Base-by-base conservation (phyloP, 768 basidiomycete species). In the Rhodotorula kratochvilovae region DNA sequence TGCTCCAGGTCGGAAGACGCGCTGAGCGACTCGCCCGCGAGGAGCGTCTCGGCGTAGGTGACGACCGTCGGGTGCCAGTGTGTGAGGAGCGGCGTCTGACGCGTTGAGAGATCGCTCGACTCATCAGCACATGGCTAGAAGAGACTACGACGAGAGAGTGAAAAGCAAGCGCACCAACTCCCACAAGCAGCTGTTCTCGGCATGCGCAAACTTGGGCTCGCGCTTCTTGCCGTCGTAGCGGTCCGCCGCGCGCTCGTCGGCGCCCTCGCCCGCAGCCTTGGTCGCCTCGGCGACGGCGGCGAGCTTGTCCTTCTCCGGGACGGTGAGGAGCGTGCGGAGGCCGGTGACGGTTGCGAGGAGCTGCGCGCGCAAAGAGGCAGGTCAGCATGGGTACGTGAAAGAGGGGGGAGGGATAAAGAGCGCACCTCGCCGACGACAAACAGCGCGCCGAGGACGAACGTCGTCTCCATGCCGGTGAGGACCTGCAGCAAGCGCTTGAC, bases 21-120 rank as follows among this genome's bases (percentile, higher is more conserved):
- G 0, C 91, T 91, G 19, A 97, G 82, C 0, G 89, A 88, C 59
- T 88, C 84, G 15, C 84, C 85, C 2, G 83, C 78, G 60, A 97
- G 85, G 19, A 99, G 85, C 78, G 96, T 91, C 13, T 85, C 85
- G 0, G 92, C 89, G 76, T 93, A 91, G 2, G 95, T 86, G 0
- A 90, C 86, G 50, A 98, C 83, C 0, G 94, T 86, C 0, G 95
- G 96, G 79, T 99, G 96, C 80, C 88, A 92, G 80, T 98, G 95
- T 70, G 86, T 80, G 2, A 91, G 79, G 42, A 98, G 85, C 0
- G 91, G 91, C 2, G 85, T 86, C 90, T 92, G 75, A 5, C 15
- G 54, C 23, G 23, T 3, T 1, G 36, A 27, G 39, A 53, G 50
- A 6, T 5, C 16, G 13, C n/a, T 51, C 59, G 19, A 61, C 51